Percentiles rank a stretch among this genome's conserved stretches.
phyloP scores from a whole-genome alignment of 768 basidiomycete genomes.

The Cyclocybe aegerita region DNA sequence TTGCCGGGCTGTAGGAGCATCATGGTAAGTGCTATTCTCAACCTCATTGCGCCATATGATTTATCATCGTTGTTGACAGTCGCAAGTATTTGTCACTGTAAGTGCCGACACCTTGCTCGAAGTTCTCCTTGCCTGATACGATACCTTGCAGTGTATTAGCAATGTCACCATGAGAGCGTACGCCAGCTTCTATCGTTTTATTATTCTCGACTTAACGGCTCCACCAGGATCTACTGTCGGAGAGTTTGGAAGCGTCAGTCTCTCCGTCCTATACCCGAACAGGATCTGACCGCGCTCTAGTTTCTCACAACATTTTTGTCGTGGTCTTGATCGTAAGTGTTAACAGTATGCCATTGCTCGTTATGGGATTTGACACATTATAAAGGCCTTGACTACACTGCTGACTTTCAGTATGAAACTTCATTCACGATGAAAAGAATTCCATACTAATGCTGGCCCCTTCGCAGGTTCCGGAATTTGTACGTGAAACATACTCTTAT shows the following conservation, averaged over 20 bases:
- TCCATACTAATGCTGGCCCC: not conserved
- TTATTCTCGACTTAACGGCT: not conserved
- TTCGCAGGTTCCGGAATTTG: not conserved
- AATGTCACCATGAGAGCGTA: constrained; percentile 31
- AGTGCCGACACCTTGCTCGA: not conserved
- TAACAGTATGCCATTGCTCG: too few species aligned
- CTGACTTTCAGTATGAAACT: not conserved
- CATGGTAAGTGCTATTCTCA: constrained; percentile 14
- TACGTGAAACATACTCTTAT: not conserved
- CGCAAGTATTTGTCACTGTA: constrained; percentile 28
- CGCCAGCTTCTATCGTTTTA: not conserved
- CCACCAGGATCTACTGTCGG: constrained; percentile 14
- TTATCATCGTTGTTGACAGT: constrained; percentile 7
- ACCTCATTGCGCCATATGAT: not conserved
- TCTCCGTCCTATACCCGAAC: not conserved
- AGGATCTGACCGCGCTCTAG: too few species aligned
- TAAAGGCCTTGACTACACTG: not conserved
- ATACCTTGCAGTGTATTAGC: constrained; percentile 21
- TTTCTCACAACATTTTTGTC: too few species aligned
- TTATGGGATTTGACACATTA: not conserved
- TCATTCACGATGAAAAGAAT: not conserved
- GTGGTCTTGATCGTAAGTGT: too few species aligned
- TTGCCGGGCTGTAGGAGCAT: constrained; percentile 20
- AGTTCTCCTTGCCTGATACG: not conserved
- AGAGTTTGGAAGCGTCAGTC: constrained; percentile 26